Conservation (phyloP, 1,284 basidiomycete species). For the Trichosporon faecale region DNA sequence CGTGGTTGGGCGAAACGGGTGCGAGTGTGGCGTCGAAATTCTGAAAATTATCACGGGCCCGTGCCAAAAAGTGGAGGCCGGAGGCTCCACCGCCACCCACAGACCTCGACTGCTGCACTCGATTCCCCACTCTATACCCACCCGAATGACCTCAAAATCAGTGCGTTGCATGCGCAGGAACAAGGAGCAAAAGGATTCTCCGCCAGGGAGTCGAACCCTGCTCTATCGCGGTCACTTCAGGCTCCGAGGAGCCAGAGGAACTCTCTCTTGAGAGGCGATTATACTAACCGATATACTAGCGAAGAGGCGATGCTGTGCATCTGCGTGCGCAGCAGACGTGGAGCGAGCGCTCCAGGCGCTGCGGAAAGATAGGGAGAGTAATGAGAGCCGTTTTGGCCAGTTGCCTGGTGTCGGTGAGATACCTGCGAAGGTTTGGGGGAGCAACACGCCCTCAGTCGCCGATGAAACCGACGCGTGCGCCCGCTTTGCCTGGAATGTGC, state of each 20-base stretch:
- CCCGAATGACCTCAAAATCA: neutral
- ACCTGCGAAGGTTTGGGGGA: neutral
- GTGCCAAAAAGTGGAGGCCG: neutral
- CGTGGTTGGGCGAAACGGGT: neutral
- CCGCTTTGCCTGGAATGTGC: no score
- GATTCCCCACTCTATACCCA: neutral
- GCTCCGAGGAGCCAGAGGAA: neutral
- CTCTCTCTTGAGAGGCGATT: constrained; percentile 11
- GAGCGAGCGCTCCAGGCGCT: neutral
- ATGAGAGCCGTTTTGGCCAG: no score
- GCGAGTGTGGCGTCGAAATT: neutral
- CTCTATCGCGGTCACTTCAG: constrained; percentile 1
- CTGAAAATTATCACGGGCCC: neutral
- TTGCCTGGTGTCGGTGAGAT: no score
- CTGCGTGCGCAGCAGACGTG: neutral
- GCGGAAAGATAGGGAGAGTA: no score
- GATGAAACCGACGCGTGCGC: no score
- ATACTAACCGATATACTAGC: constrained; percentile 12
- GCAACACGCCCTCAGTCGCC: no score
- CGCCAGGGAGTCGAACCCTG: constrained; percentile 11
- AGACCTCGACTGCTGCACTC: neutral
- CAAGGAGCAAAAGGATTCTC: neutral
- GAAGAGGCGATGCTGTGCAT: neutral
- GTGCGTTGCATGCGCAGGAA: neutral
- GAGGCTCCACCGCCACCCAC: neutral